Evolutionary conservation across 129 eudicot species (phyloP).

Genomic region (Centrapalus pauciflorus): DNA sequence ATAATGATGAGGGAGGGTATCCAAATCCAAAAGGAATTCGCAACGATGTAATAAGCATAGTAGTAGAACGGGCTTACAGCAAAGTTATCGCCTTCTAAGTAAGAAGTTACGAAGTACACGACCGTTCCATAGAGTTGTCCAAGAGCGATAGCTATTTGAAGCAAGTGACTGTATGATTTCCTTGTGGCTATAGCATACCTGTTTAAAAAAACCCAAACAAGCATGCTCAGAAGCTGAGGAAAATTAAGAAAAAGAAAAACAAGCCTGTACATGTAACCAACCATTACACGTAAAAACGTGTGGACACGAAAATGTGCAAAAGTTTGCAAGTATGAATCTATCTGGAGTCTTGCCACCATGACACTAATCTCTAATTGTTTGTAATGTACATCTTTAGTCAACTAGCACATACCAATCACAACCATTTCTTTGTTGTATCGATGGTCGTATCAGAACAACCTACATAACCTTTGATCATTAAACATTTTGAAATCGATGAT

Average conservation of each 20-base stretch:
- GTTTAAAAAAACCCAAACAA: slow-evolving; percentile 12
- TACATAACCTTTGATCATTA: not conserved
- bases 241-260: not conserved
- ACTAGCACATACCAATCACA: not conserved
- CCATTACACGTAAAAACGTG: not conserved
- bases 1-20: slow-evolving; percentile 63
- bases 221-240: not conserved
- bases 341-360: no score
- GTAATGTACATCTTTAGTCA: not conserved
- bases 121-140: slow-evolving; percentile 90
- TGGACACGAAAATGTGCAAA: not conserved
- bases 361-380: not conserved
- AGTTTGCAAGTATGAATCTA: not conserved
- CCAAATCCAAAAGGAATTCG: slow-evolving; percentile 70
- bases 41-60: slow-evolving; percentile 58
- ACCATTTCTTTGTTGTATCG: no score
- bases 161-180: slow-evolving; percentile 68
- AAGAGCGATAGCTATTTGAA: slow-evolving; percentile 66
- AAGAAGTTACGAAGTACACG: slow-evolving; percentile 63
- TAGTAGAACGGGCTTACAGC: slow-evolving; percentile 46
- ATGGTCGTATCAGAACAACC: not conserved
- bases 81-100: slow-evolving; percentile 79
- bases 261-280: not conserved
- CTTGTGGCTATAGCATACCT: slow-evolving; percentile 90
- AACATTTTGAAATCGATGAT: not conserved